A percentile compares a stretch with the other conserved stretches of the same genome.
phyloP scores from a whole-genome alignment of 1,284 basidiomycete genomes.

The Vanrija pseudolonga region DNA sequence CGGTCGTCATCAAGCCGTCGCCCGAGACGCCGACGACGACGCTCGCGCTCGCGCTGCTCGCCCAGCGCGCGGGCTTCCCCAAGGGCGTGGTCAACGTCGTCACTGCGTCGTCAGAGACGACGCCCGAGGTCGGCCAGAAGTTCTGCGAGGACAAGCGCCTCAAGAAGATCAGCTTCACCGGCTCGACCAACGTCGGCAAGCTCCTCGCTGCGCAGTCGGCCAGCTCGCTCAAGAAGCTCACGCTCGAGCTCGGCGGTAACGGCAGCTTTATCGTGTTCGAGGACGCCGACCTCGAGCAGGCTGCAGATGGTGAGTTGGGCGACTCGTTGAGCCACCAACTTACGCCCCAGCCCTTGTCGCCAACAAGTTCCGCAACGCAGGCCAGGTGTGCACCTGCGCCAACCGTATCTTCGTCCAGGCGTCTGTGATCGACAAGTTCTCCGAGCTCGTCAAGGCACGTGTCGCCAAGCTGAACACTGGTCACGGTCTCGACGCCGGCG shows the following conservation, averaged over 20 bases:
- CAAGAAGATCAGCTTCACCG: slow-evolving; percentile 80
- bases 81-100: slow-evolving; percentile 84
- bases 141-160: slow-evolving; percentile 29
- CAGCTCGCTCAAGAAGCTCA: slow-evolving; percentile 49
- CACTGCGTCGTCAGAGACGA: slow-evolving; percentile 61
- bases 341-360: slow-evolving; percentile 54
- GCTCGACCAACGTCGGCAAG: slow-evolving; percentile 61
- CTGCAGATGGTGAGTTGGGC: slow-evolving; percentile 23
- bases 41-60: slow-evolving; percentile 54
- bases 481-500: slow-evolving; percentile 67
- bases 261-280: slow-evolving; percentile 43
- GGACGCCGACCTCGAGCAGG: slow-evolving; percentile 44
- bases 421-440: slow-evolving; percentile 33
- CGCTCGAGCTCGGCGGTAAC: slow-evolving; percentile 49
- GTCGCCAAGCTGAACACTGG: slow-evolving; percentile 83
- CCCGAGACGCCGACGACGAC: slow-evolving; percentile 87
- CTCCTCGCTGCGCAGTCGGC: slow-evolving; percentile 17
- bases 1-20: slow-evolving; percentile 59
- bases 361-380: slow-evolving; percentile 82
- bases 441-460: slow-evolving; percentile 21
- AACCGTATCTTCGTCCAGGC: slow-evolving; percentile 79
- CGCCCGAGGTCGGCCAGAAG: slow-evolving; percentile 24
- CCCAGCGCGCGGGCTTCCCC: slow-evolving; percentile 62
- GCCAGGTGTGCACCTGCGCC: slow-evolving; percentile 64
- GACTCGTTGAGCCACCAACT: no score